These are phyloP conservation scores for Aspergillus funiculosus DNA, from an alignment of 495 filamentous ascomycete species.

Conservation along the genomic window DNA sequence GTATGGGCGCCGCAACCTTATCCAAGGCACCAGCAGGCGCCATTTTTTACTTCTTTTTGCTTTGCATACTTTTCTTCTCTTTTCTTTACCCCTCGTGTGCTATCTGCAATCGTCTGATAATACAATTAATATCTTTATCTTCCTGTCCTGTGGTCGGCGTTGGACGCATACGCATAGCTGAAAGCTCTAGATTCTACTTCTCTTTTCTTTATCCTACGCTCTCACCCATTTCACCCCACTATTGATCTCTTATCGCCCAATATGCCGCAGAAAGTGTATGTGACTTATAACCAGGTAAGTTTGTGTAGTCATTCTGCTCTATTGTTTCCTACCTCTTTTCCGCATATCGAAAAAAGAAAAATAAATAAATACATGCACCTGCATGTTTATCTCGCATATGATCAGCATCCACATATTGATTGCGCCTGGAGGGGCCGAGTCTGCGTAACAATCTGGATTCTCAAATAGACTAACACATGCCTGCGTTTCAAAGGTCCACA, in stretches of 20 bases:
- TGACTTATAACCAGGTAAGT: constrained; percentile 91
- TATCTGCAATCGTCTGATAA: neutral
- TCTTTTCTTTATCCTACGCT: constrained; percentile 2
- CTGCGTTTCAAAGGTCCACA: constrained; percentile 67
- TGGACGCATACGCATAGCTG: no score
- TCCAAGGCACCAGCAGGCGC: neutral
- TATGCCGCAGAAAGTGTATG: constrained; percentile 87
- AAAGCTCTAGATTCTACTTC: neutral
- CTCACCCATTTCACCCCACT: constrained; percentile 5
- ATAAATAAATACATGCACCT: neutral
- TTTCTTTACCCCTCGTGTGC: constrained; percentile 15
- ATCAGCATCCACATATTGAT: no score
- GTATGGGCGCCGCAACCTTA: no score
- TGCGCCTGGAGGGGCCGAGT: no score
- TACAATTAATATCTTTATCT: neutral
- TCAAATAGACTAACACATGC: constrained; percentile 21
- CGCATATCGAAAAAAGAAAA: no score
- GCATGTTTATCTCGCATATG: neutral
- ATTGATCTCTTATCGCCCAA: constrained; percentile 25
- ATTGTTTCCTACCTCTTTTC: neutral
- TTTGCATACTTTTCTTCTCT: constrained; percentile 5
- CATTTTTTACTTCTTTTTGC: constrained; percentile 12
- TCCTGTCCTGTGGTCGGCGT: constrained; percentile 1
- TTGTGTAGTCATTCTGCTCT: constrained; percentile 1
- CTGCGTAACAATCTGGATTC: no score